These are phyloP conservation scores for Torrubiellomyces zombiae DNA, from an alignment of 2,329 filamentous ascomycete species.

Conservation along the genomic window DNA sequence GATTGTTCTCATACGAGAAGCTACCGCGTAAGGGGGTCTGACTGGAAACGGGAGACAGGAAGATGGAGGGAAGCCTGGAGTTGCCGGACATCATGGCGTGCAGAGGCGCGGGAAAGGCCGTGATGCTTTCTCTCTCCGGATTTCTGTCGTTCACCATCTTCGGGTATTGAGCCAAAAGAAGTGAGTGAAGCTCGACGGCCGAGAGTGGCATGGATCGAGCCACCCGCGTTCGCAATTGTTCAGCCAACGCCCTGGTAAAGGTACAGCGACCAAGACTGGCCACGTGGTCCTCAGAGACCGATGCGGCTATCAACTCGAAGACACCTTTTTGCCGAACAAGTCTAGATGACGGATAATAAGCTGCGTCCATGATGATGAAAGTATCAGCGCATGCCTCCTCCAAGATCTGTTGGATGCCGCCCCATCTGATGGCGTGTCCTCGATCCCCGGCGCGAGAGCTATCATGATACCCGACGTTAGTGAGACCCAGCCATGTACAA, in stretches of 20 bases:
- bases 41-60: slow-evolving; percentile 33
- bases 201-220: slow-evolving; percentile 29
- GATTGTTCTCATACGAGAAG: slow-evolving; percentile 24
- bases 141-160: slow-evolving; percentile 32
- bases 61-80: slow-evolving; percentile 36
- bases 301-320: slow-evolving; percentile 38
- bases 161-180: slow-evolving; percentile 33
- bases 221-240: slow-evolving; percentile 31
- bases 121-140: slow-evolving; percentile 27
- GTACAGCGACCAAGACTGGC: slow-evolving; percentile 29
- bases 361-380: slow-evolving; percentile 41
- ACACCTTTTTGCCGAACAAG: slow-evolving; percentile 35
- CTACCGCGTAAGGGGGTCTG: slow-evolving; percentile 20
- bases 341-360: slow-evolving; percentile 37
- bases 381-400: slow-evolving; percentile 39
- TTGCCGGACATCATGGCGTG: slow-evolving; percentile 39
- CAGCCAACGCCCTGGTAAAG: slow-evolving; percentile 33
- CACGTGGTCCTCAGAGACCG: slow-evolving; percentile 34
- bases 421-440: slow-evolving; percentile 35
- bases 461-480: no score
- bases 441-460: slow-evolving; percentile 31
- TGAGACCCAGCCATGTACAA: no score
- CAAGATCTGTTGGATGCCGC: slow-evolving; percentile 35
- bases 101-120: slow-evolving; percentile 35
- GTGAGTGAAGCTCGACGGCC: slow-evolving; percentile 36